Base-by-base conservation (phyloP, 2,329 filamentous ascomycete species). In the Arthrobotrys sphaeroides region DNA sequence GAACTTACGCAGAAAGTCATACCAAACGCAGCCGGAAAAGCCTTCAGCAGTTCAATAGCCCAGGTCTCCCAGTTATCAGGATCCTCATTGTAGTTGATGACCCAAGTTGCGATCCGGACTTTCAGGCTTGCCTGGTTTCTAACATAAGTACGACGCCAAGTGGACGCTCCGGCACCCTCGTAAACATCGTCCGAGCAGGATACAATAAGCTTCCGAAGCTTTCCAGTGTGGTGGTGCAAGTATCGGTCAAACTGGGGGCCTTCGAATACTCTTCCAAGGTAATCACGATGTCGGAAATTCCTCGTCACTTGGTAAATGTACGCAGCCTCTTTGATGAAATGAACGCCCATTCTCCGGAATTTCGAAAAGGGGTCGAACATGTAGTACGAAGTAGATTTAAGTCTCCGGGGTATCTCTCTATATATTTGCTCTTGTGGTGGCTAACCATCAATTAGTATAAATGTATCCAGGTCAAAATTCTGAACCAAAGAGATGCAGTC, bases 61-160 rank as follows among this genome's bases (percentile, higher is more conserved):
- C 69, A 77, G 26, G 42, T 61, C 3, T 47, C 24, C 62, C 62
- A 75, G 59, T 57, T 62, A 22, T 69, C 49, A 5, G 77, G 74
- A 49, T 77, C 59, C 22, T 67, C 47, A 43, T 20, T 47, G 53
- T 74, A 77, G 43, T 78, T 74, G 6, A 78, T 59, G 20, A 78
- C 74, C 77, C 77, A 78, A 16, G 77, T 75, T 10, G 77, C 74
- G n/a, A 78, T 73, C 26, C 74, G 62, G 22, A 77, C 57, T 16
- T 47, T 77, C 4, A 42, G 38, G 16, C 16, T n/a, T 6, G 33
- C 16, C 9, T 31, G 18, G 28, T 77, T 78, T 22, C 77, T 68
- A 18, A 78, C 33, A 38, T 76, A 79, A 5, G 77, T 79, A 13
- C 76, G 67, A 4, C 62, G 68, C 76, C 77, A 79, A 4, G 78